Conservation (phyloP, 345 rosid species). For the Salix brachista region DNA sequence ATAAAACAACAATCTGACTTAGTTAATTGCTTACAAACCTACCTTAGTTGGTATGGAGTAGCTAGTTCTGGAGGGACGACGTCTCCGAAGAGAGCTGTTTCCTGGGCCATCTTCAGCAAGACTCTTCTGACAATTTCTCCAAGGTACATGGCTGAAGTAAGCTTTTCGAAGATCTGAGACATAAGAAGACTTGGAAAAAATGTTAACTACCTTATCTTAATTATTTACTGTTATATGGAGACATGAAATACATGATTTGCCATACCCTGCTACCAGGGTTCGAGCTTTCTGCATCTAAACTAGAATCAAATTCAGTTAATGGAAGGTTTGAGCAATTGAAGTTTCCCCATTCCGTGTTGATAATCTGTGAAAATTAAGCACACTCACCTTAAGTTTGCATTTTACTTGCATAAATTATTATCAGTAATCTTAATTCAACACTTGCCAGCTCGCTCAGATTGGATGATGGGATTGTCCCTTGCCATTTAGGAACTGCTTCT, state of each 20-base stretch:
- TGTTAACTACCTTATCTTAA: neutral
- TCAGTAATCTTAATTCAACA: neutral
- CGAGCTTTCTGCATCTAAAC: constrained; percentile 49
- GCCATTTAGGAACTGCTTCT: constrained; percentile 38
- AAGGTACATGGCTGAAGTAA: constrained; percentile 55
- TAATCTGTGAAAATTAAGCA: constrained; percentile 34
- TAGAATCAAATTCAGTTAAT: constrained; percentile 46
- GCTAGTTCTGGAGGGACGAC: constrained; percentile 43
- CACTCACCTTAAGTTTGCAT: neutral
- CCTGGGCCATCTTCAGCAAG: constrained; percentile 50
- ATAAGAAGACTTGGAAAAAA: constrained; percentile 1
- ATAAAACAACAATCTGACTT: too few species aligned
- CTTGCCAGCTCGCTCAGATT: constrained; percentile 40
- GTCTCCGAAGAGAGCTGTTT: constrained; percentile 55
- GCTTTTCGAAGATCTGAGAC: constrained; percentile 54
- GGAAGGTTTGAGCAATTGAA: constrained; percentile 54
- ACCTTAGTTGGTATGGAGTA: constrained; percentile 53
- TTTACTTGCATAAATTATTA: too few species aligned
- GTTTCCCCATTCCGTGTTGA: constrained; percentile 61
- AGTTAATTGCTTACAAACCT: neutral
- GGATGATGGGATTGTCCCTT: constrained; percentile 27
- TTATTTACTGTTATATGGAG: neutral
- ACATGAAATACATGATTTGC: neutral
- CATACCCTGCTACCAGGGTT: constrained; percentile 45
- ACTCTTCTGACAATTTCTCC: constrained; percentile 80